These are phyloP conservation scores for Lentinus tigrinus DNA, from an alignment of 768 basidiomycete species.

Conservation along the genomic window DNA sequence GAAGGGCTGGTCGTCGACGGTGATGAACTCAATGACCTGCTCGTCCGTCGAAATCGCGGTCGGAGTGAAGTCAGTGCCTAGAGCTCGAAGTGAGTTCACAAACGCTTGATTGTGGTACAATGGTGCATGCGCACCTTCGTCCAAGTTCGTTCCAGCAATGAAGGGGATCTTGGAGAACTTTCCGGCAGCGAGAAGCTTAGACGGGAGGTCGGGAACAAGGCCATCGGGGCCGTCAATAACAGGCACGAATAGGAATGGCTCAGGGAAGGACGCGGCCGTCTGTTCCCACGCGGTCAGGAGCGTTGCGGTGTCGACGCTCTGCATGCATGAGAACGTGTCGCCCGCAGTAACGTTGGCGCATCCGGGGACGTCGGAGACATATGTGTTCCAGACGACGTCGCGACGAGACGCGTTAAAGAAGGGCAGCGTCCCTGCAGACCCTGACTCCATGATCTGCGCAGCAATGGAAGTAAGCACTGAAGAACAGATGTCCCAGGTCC, in stretches of 20 bases:
- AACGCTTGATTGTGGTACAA: neutral
- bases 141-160: conserved; percentile 43
- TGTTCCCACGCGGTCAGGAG: conserved; percentile 17
- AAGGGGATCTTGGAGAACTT: conserved; percentile 41
- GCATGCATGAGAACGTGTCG: conserved; percentile 37
- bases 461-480: too few relatives aligned
- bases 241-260: conserved; percentile 36
- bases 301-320: conserved; percentile 17
- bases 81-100: neutral
- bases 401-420: conserved; percentile 32
- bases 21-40: neutral
- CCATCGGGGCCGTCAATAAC: conserved; percentile 43
- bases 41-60: conserved; percentile 14
- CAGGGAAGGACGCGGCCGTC: conserved; percentile 21
- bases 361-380: conserved; percentile 36
- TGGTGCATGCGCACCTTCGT: conserved; percentile 40
- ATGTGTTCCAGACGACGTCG: conserved; percentile 37
- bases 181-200: conserved; percentile 30
- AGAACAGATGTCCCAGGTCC: neutral
- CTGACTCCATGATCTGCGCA: conserved; percentile 43
- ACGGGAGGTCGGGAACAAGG: conserved; percentile 39
- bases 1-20: neutral
- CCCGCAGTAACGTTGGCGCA: conserved; percentile 32
- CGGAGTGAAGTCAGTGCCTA: conserved; percentile 39
- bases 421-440: conserved; percentile 31